These are phyloP conservation scores for Syzygium aromaticum DNA, from an alignment of 345 rosid species.

Conservation along the genomic window DNA sequence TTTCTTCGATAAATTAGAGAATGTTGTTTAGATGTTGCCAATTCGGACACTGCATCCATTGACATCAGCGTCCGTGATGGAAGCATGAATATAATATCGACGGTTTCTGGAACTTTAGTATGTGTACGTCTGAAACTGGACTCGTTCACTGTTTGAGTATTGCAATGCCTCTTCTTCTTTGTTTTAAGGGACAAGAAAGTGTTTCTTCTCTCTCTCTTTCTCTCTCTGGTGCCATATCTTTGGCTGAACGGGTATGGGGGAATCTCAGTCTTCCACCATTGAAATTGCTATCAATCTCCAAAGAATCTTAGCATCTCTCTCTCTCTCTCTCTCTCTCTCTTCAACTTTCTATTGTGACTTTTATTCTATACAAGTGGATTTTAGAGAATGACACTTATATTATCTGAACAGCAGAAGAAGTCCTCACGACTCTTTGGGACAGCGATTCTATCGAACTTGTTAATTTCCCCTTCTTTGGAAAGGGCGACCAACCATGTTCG, in stretches of 20 bases:
- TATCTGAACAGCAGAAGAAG: neutral
- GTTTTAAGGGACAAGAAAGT: neutral
- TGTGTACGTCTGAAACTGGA: neutral
- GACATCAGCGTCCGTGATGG: too few relatives aligned
- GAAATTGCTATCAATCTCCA: neutral
- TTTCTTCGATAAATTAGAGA: too few relatives aligned
- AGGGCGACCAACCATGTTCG: neutral
- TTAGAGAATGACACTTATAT: neutral
- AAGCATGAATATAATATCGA: neutral
- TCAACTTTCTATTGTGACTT: neutral
- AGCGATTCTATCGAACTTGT: neutral
- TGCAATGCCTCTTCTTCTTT: neutral
- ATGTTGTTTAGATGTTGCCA: too few relatives aligned
- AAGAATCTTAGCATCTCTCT: neutral
- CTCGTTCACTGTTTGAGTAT: neutral
- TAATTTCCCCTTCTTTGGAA: neutral
- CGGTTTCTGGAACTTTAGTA: neutral
- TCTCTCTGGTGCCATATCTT: neutral
- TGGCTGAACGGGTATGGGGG: neutral
- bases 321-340: neutral
- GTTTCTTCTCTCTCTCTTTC: neutral
- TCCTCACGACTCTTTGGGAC: neutral
- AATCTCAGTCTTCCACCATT: neutral
- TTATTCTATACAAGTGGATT: neutral
- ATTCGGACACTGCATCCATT: too few relatives aligned